Evolutionary conservation across 2,329 filamentous ascomycete species (phyloP).

Genomic region (Neocucurbitaria cava): DNA sequence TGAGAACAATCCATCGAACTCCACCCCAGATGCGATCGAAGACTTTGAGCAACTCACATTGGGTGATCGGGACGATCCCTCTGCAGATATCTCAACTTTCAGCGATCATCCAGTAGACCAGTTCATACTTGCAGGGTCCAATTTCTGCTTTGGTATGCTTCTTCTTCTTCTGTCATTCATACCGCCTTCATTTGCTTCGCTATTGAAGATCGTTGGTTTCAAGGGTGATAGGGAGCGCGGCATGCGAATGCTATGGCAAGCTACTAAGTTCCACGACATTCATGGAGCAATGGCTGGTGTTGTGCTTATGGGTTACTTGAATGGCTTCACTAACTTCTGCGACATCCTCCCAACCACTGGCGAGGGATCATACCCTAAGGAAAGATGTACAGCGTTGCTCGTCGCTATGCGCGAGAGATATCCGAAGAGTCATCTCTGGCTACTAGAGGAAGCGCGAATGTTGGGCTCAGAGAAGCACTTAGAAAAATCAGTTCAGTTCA

Average conservation of each 20-base stretch:
- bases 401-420: slow-evolving; percentile 77
- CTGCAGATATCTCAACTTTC: slow-evolving; percentile 69
- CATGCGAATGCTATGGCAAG: slow-evolving; percentile 87
- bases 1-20: slow-evolving; percentile 21
- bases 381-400: slow-evolving; percentile 72
- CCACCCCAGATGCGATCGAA: slow-evolving; percentile 32
- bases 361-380: slow-evolving; percentile 70
- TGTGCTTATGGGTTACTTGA: slow-evolving; percentile 84
- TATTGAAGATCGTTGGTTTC: slow-evolving; percentile 90
- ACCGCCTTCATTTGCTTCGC: slow-evolving; percentile 85
- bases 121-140: slow-evolving; percentile 88
- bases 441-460: slow-evolving; percentile 85
- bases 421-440: slow-evolving; percentile 83
- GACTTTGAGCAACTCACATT: slow-evolving; percentile 43
- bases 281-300: slow-evolving; percentile 91
- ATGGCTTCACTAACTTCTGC: slow-evolving; percentile 81
- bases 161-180: slow-evolving; percentile 90
- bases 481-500: slow-evolving; percentile 69
- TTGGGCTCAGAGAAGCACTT: slow-evolving; percentile 71
- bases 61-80: slow-evolving; percentile 47
- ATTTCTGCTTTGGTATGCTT: slow-evolving; percentile 87
- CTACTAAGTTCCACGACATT: slow-evolving; percentile 83
- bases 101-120: slow-evolving; percentile 75
- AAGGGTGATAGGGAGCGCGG: slow-evolving; percentile 85
- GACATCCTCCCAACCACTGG: slow-evolving; percentile 78